Conservation (phyloP, 2,329 filamentous ascomycete genomes). For the Hymenoscyphus salicellus region DNA sequence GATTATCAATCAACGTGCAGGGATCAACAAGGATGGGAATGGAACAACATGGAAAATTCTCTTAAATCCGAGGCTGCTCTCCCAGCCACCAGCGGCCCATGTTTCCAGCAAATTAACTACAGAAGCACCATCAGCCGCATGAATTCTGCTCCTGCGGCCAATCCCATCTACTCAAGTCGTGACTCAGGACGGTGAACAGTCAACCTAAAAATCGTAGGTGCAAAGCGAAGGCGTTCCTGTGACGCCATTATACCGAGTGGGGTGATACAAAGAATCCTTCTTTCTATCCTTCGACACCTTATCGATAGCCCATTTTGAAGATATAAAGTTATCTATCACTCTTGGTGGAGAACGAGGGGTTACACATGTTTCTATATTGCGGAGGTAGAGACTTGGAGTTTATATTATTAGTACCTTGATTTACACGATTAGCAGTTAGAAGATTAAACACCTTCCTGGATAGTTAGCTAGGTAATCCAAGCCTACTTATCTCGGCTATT, state of each 20-base stretch:
- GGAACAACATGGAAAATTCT: neutral
- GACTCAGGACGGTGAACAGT: neutral
- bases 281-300: neutral
- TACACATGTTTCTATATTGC: neutral
- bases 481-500: neutral
- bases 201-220: neutral
- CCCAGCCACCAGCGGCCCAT: neutral
- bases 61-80: neutral
- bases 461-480: neutral
- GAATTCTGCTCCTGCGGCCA: neutral
- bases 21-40: neutral
- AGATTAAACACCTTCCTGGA: neutral
- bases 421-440: neutral
- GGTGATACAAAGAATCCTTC: neutral
- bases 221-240: neutral
- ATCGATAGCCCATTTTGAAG: neutral
- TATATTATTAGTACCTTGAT: too few relatives aligned
- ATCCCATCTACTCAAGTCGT: neutral
- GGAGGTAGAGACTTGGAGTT: too few relatives aligned
- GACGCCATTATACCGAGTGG: neutral
- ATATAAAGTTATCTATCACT: neutral
- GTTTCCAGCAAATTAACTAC: neutral
- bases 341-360: neutral
- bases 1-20: slow-evolving; percentile 6
- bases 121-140: neutral